Percentiles rank a stretch among this genome's conserved stretches.
Conservation (phyloP, 345 rosid genomes). For the Syzygium aromaticum region DNA sequence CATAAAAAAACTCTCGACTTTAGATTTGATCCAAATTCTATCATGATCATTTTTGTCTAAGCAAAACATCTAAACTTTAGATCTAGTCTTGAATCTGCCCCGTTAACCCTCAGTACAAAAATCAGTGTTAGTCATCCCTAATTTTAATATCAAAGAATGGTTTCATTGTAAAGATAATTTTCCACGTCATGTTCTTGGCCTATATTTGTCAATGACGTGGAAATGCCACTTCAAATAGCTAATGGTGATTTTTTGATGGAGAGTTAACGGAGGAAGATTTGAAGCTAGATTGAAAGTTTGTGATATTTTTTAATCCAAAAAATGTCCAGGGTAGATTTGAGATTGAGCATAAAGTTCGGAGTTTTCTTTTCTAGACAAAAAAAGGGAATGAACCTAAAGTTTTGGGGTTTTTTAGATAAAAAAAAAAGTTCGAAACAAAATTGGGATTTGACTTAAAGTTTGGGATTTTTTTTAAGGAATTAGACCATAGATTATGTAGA, state of each 20-base stretch:
- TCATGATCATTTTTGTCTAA: not conserved
- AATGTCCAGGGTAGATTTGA: no score
- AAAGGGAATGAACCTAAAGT: not conserved
- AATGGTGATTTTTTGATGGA: not conserved
- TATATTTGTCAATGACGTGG: not conserved
- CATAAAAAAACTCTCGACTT: not conserved
- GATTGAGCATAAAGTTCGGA: no score
- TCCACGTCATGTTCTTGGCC: not conserved
- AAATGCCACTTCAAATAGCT: accelerated
- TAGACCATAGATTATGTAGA: not conserved
- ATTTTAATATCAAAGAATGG: not conserved
- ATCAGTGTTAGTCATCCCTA: not conserved
- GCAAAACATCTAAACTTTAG: not conserved
- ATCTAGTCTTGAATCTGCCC: not conserved
- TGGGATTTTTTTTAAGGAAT: not conserved
- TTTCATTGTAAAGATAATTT: not conserved
- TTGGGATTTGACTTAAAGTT: not conserved
- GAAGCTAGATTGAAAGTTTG: not conserved
- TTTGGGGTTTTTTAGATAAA: not conserved
- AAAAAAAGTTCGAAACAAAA: accelerated
- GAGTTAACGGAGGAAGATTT: not conserved
- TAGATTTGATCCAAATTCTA: not conserved
- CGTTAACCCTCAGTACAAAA: not conserved
- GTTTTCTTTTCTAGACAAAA: no score
- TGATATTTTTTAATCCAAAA: not conserved